Base-by-base conservation (phyloP, 2,329 filamentous ascomycete species). In the Anisogramma anomala region DNA sequence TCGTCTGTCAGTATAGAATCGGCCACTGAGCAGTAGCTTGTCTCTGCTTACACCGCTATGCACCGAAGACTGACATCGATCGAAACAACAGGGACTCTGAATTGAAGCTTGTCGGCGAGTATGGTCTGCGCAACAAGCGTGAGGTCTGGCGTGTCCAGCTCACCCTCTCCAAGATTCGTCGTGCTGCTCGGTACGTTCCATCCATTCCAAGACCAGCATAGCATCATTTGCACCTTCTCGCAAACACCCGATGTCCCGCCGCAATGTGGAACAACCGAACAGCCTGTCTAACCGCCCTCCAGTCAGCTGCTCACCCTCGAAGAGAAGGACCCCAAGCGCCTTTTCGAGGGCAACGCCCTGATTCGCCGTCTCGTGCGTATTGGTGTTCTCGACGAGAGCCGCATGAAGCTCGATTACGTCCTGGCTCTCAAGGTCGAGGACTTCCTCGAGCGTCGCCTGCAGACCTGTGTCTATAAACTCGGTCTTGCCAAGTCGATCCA, bases 391-490 rank as follows among this genome's bases (percentile, higher is more conserved):
- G 91, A 98, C 69, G 91, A 98, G 78, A 88, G 88, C 67, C 91
- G 91, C 80, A 98, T 98, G 91, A 98, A 95, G 84, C 91, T 98
- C 79, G 91, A 98, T 95, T 95, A 98, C 83, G 91, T 98, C 66
- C 76, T 98, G 66, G 91, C 91, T 72, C 82, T 98, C 50, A 94
- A 94, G 79, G 84, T 93, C 62, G 91, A 98, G 74, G 91, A 98
- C 72, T 98, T 98, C 83, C 79, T 98, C 73, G 91, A 98, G 84
- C 89, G 91, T 63, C 88, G 91, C 71, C 88, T 96, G 57, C 89
- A 98, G 82, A 98, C 91, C 61, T 94, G 89, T 64, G 91, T 98
- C 69, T 96, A 94, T 84, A 96, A 98, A 84, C 88, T 98, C 61
- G 91, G 91, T 63, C 86, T 98, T 52, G 91, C 91, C 74, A 98